Evolutionary conservation across 2,329 filamentous ascomycete genomes (phyloP).

Genomic region (Pseudogymnoascus sp.): DNA sequence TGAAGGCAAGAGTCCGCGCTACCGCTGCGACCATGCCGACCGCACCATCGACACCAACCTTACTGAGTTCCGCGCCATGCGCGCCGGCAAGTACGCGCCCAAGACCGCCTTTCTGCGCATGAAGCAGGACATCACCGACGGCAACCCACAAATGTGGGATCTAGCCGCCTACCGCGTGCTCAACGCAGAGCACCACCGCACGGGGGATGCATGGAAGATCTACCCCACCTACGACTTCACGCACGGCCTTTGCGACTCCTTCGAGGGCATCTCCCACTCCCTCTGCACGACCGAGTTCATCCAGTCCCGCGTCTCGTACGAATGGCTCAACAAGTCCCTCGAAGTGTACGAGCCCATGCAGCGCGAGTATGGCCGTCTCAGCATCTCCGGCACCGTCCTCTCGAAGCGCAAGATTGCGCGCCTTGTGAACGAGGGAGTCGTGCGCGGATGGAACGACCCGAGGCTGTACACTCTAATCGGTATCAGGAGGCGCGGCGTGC

Average conservation of each 20-base stretch:
- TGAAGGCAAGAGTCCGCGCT: constrained; percentile 61
- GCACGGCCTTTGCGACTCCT: constrained; percentile 84
- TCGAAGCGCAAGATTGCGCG: constrained; percentile 79
- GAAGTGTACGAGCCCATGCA: constrained; percentile 91
- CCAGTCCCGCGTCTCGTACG: constrained; percentile 76
- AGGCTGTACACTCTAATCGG: constrained; percentile 81
- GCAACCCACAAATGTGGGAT: constrained; percentile 96
- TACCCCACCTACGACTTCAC: constrained; percentile 94
- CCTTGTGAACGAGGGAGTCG: constrained; percentile 68
- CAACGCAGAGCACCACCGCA: constrained; percentile 68
- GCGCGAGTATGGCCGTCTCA: constrained; percentile 73
- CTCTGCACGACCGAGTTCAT: constrained; percentile 92
- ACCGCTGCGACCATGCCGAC: constrained; percentile 72
- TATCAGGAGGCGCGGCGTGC: constrained; percentile 75
- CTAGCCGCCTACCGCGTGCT: constrained; percentile 82
- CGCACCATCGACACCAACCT: constrained; percentile 70
- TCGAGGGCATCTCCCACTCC: constrained; percentile 86
- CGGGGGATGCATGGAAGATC: constrained; percentile 78
- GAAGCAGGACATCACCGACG: constrained; percentile 79
- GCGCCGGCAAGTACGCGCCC: constrained; percentile 81
- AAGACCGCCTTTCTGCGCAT: constrained; percentile 80
- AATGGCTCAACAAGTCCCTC: constrained; percentile 76
- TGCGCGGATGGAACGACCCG: constrained; percentile 86
- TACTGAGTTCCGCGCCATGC: constrained; percentile 79
- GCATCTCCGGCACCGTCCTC: constrained; percentile 75